Conservation (phyloP, 768 basidiomycete genomes). For the Gyrodon lividus region DNA sequence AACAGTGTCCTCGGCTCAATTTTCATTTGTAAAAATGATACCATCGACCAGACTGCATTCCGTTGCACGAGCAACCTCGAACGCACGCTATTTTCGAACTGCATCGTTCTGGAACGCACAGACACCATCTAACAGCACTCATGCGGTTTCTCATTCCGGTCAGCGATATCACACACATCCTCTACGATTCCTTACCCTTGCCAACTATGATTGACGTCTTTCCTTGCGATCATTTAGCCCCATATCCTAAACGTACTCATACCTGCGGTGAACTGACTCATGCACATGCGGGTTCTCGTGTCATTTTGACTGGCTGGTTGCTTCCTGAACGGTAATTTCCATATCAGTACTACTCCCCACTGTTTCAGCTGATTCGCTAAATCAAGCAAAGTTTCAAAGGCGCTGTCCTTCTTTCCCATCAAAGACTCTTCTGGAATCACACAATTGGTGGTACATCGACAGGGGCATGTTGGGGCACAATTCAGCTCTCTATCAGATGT, state of each 20-base stretch:
- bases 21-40: background rate
- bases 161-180: background rate
- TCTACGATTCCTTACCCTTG: constrained; percentile 2
- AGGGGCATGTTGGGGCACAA: constrained; percentile 23
- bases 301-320: constrained; percentile 81
- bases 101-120: constrained; percentile 7
- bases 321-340: constrained; percentile 73
- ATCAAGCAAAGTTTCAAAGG: constrained; percentile 63
- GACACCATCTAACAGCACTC: constrained; percentile 1
- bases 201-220: background rate
- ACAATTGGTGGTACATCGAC: constrained; percentile 71
- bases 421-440: constrained; percentile 75
- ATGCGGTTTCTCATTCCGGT: constrained; percentile 10
- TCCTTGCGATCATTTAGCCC: constrained; percentile 37
- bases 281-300: constrained; percentile 50
- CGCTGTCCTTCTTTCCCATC: constrained; percentile 82
- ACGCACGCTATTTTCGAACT: constrained; percentile 11
- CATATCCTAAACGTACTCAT: constrained; percentile 63
- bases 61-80: background rate
- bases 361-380: constrained; percentile 34
- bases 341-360: constrained; percentile 28
- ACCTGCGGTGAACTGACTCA: constrained; percentile 56
- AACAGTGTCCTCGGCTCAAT: background rate
- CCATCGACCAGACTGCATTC: background rate
- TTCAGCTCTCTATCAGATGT: constrained; percentile 53